A percentile compares a stretch with the other conserved stretches of the same genome.
Conservation (phyloP, 2,329 filamentous ascomycete species). For the Akanthomyces dipterigenus region DNA sequence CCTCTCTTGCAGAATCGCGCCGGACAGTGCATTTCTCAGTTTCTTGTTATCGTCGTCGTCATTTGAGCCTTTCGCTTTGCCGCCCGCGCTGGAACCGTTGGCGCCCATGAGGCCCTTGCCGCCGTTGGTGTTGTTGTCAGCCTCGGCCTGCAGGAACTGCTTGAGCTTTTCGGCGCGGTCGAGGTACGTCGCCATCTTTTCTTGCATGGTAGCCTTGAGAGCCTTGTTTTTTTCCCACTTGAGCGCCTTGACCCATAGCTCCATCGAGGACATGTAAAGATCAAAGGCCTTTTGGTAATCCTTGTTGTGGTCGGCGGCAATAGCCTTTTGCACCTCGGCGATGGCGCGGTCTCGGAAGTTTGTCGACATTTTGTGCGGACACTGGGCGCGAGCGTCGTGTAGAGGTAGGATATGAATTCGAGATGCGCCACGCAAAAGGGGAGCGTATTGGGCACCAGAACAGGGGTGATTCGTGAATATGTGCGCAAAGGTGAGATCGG, state of each 20-base stretch:
- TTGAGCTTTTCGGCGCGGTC: slow-evolving; percentile 98
- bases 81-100: slow-evolving; percentile 61
- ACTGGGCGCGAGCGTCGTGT: slow-evolving; percentile 12
- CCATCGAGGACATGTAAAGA: slow-evolving; percentile 88
- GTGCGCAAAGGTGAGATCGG: background rate
- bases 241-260: slow-evolving; percentile 96
- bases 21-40: slow-evolving; percentile 79
- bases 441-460: background rate
- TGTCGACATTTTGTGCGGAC: slow-evolving; percentile 66
- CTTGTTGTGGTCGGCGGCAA: slow-evolving; percentile 89
- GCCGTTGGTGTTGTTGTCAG: slow-evolving; percentile 61
- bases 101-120: slow-evolving; percentile 58
- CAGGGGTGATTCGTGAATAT: background rate
- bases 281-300: slow-evolving; percentile 98
- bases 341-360: slow-evolving; percentile 97
- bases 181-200: slow-evolving; percentile 95
- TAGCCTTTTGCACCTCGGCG: slow-evolving; percentile 93
- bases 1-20: slow-evolving; percentile 89
- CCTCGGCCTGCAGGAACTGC: slow-evolving; percentile 72
- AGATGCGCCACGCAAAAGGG: background rate
- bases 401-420: background rate
- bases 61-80: slow-evolving; percentile 55
- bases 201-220: slow-evolving; percentile 94
- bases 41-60: slow-evolving; percentile 94
- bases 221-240: slow-evolving; percentile 99